phyloP scores from a whole-genome alignment of 2,329 filamentous ascomycete species.

The Aspergillus sp. region DNA sequence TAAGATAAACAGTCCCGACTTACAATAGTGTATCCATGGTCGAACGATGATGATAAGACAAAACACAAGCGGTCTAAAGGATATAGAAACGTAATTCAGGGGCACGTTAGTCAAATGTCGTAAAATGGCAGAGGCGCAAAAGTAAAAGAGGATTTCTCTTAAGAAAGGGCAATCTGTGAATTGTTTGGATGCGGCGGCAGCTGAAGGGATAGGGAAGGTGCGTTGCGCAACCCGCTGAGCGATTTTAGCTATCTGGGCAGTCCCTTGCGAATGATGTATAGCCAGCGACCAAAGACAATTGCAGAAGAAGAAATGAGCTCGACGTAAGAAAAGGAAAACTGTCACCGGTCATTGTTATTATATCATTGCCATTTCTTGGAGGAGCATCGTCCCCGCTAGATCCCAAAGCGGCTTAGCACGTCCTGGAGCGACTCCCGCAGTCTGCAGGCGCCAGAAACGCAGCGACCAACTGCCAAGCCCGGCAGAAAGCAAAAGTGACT shows the following conservation, averaged over 20 bases:
- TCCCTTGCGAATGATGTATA: background rate
- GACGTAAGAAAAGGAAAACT: slow-evolving; percentile 3
- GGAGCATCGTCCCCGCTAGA: slow-evolving; percentile 4
- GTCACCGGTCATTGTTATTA: slow-evolving; percentile 8
- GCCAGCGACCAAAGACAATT: background rate
- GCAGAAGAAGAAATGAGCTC: slow-evolving; percentile 1
- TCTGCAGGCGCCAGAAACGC: slow-evolving; percentile 24
- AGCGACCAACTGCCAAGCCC: slow-evolving; percentile 5
- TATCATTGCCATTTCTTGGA: slow-evolving; percentile 7
- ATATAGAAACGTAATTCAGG: background rate
- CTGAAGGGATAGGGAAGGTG: background rate
- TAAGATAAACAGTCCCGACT: slow-evolving; percentile 11
- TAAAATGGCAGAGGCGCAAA: background rate
- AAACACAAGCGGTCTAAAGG: background rate
- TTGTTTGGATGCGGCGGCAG: background rate
- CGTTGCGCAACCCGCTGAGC: background rate
- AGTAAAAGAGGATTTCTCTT: background rate
- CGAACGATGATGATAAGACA: slow-evolving; percentile 3
- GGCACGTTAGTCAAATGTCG: background rate
- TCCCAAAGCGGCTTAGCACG: slow-evolving; percentile 10
- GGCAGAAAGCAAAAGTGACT: slow-evolving; percentile 23
- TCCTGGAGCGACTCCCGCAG: slow-evolving; percentile 11
- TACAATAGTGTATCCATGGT: slow-evolving; percentile 46
- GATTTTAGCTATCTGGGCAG: background rate
- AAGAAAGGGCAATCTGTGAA: background rate